These are phyloP conservation scores for Komagataella populi DNA, from an alignment of 805 yeast species.

Conservation along the genomic window DNA sequence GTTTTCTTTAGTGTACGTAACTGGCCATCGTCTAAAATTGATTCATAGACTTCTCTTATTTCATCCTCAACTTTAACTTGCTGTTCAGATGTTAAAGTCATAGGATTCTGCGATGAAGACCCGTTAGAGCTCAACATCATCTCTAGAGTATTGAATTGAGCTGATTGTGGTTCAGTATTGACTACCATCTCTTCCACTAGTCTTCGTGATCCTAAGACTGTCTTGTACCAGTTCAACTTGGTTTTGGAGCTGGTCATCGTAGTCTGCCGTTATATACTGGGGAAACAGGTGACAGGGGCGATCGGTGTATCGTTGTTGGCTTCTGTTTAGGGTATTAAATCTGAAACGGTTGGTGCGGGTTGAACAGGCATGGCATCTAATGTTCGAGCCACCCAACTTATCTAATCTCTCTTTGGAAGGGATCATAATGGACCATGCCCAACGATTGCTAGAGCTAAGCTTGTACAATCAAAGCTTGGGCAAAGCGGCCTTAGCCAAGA, in stretches of 20 bases:
- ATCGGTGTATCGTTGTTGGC: background rate
- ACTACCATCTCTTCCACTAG: background rate
- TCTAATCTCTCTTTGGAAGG: background rate
- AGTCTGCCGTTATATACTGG: background rate
- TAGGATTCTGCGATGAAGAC: slow-evolving; percentile 8
- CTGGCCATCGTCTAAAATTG: slow-evolving; percentile 13
- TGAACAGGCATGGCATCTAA: background rate
- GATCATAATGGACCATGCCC: background rate
- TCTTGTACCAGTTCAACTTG: background rate
- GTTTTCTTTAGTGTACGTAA: slow-evolving; percentile 15
- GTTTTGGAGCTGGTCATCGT: background rate
- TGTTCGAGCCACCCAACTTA: background rate
- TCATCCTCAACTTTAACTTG: slow-evolving; percentile 25
- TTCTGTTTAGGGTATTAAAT: background rate
- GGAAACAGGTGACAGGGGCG: background rate
- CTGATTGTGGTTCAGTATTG: background rate
- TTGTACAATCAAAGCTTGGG: background rate
- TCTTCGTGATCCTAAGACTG: background rate
- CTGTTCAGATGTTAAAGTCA: slow-evolving; percentile 20
- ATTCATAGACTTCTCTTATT: slow-evolving; percentile 18
- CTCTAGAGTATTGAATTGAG: slow-evolving; percentile 11
- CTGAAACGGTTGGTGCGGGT: background rate
- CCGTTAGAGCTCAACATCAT: slow-evolving; percentile 9
- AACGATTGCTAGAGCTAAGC: background rate
- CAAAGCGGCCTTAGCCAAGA: background rate